Evolutionary conservation across 2,329 filamentous ascomycete species (phyloP), one percentile per base, ranked within the genome.

Genomic region (Zymoseptoria passerinii): DNA sequence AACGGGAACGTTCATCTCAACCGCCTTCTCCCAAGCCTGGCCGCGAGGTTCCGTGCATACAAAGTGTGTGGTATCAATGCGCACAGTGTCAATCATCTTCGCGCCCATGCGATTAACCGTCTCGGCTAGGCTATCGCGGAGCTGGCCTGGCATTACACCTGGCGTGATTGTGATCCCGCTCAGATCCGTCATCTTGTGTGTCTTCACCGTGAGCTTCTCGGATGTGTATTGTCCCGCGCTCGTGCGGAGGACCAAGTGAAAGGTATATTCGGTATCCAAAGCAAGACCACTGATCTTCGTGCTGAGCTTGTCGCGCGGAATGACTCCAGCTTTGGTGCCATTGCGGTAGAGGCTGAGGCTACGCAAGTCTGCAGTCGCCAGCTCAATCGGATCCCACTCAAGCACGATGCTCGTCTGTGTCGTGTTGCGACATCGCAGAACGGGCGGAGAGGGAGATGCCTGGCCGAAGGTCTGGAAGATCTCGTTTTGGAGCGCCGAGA

Each of bases 361-460:
- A 69, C 94, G 87, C 61, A 97, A 82, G 71, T 94, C 90, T 63
- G 94, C 91, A 4, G 92, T 97, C 20, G 92, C 94, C 53, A 96
- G 85, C 68, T 92, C 83, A 70, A 99, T 88, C 35, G 92, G 90
- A 64, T 97, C 94, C 94, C 94, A 99, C 77, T 97, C 94, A 55
- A 99, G 88, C 44, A 99, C 94, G 51, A 97, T 88, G 28, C 90
- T 95, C n/a, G 94, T 99, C 76, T 99, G 94, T 0, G 94, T 99
- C 57, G 92, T 92, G 81, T 97, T 99, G 76, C 91, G 88, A 75
- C 94, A 95, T 70, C 91, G 89, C 40, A 99, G 84, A 54, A 88
- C 76, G 7, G 94, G 94, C 0, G 87, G 79, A 23, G 82, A 77
- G 29, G 94, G 94, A 58, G 90, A 86, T 60, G 83, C 80, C 65